Evolutionary conservation across 805 yeast genomes (phyloP), one percentile per base, ranked within the genome.

Genomic region (Debaryomyces tyrocola): DNA sequence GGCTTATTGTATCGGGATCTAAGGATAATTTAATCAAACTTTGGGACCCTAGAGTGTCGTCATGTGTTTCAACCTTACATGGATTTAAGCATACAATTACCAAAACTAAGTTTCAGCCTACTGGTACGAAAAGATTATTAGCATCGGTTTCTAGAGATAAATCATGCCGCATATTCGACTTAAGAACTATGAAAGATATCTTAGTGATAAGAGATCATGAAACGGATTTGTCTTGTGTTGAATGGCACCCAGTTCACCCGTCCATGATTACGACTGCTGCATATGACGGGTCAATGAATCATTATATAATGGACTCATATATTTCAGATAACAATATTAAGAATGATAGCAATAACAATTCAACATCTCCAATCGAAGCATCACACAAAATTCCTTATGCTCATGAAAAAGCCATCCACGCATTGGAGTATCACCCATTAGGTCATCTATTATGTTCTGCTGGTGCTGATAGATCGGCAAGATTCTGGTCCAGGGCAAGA

Each of bases 71-170:
- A 2, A 91, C 97, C 0, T 66, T 94, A 24, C 89, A 90, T 59
- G 96, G 95, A 10, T 92, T 89, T 67, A 94, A 95, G 59, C 96
- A 94, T 66, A 92, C 98, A 0, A 89, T 94, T n/a, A 81, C 90
- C 28, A 83, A 85, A 55, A 83, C 95, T 1, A 74, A 80, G 58
- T 94, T 94, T 63, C 98, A 94, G 68, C 90, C 91, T 1, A 80
- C 74, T 31, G 94, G 96, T 15, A 83, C 87, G 29, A 74, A 71
- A 54, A 63, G 87, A 56, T 69, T 90, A 46, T 67, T 92, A 29
- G 97, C 96, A 0, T 87, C 96, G 0, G 85, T 89, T 3, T 85
- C 96, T 2, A 77, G 96, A 61, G 99, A 94, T 66, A 81, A 89
- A 53, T 87, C 96, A 3, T 85, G 90, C 50, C 75, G 96, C 47